Evolutionary conservation across 1,139 yeast genomes (phyloP), one percentile per base, ranked within the genome.

Genomic region (Lodderomyces jiufengensis): DNA sequence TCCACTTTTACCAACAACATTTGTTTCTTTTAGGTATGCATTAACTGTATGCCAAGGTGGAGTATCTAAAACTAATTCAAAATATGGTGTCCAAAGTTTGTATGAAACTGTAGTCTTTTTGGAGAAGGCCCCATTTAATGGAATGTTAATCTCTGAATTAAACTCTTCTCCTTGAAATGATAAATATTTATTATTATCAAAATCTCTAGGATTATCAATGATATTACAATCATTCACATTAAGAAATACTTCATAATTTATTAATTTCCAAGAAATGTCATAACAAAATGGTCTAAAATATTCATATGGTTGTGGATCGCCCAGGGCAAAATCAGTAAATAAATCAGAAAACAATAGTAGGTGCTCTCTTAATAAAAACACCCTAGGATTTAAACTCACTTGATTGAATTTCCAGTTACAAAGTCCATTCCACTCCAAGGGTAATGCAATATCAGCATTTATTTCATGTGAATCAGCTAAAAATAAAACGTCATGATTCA

Each of bases 31-130:
- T 61, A 84, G 57, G 47, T 90, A 92, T 32, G 84, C 81, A 45
- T 80, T 74, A 12, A 80, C 64, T 0, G 97, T 88, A 52, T 87
- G 95, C 95, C 97, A 92, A 0, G 92, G 83, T 0, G 97, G 97
- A 0, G 94, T 77, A 41, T 80, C 84, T 5, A 90, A 58, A 1
- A 75, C 64, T 32, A 90, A 52, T 36, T 80, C 75, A 47, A 87
- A 78, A 35, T 60, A 60, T 0, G 87, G 78, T 0, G 95, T 83
- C 27, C 48, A 47, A 2, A 87, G 48, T 1, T 59, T 56, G 47
- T 73, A 86, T 5, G 70, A 62, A 12, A 86, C 68, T 0, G 76
- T 70, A 3, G 80, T 78, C 6, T 74, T 70, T 34, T 77, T 74
- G 14, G 78, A 67, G 27, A 77, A 71, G 24, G 83, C 75, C 2